phyloP scores from a whole-genome alignment of 352 stramenopile species.

The Phytophthora melonis region DNA sequence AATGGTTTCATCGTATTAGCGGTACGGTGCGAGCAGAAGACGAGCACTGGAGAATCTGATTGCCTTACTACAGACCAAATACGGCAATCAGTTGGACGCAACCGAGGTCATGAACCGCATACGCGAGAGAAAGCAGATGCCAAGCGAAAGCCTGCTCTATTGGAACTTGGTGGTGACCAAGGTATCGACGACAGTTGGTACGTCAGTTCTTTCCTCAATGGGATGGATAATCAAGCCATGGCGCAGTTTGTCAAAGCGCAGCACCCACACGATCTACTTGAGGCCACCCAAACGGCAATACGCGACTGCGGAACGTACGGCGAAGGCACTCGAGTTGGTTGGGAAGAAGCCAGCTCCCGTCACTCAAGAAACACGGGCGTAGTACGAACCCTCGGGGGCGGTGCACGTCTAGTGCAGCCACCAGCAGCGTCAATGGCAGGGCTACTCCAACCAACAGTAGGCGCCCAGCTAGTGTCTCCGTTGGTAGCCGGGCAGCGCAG shows the following conservation, averaged over 20 bases:
- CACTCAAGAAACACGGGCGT: no score
- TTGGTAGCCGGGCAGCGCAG: no score
- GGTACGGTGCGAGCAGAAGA: neutral
- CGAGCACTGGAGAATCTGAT: no score
- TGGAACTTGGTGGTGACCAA: neutral
- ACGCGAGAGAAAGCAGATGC: neutral
- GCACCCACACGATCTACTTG: neutral
- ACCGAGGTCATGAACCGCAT: neutral
- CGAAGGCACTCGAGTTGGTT: neutral
- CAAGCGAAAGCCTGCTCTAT: neutral
- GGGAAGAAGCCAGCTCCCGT: neutral
- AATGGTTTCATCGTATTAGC: neutral
- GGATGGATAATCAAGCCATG: neutral
- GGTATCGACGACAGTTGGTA: neutral
- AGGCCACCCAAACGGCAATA: neutral
- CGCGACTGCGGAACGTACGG: neutral
- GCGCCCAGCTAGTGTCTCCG: no score
- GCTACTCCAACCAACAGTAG: no score
- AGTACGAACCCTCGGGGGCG: no score
- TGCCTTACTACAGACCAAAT: neutral
- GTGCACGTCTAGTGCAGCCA: no score
- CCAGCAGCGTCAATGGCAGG: no score
- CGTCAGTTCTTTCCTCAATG: neutral
- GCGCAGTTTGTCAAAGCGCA: neutral
- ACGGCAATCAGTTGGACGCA: neutral